A percentile compares a stretch with the other conserved stretches of the same genome.
These are phyloP conservation scores for Aspergillus asperescens DNA, from an alignment of 495 filamentous ascomycete genomes.

Conservation along the genomic window DNA sequence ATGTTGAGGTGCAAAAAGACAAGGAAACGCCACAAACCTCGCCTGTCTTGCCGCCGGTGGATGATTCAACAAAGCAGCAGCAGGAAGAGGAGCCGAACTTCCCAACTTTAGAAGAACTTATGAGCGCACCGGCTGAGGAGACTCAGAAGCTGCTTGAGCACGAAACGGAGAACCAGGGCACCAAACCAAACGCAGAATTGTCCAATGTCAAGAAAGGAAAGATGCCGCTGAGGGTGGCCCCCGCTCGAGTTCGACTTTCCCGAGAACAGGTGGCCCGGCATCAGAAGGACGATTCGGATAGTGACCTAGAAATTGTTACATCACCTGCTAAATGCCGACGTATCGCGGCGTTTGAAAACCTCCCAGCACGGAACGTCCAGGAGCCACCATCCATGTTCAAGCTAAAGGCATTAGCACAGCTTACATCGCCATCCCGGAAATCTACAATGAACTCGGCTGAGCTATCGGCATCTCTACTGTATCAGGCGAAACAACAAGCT, in stretches of 20 bases:
- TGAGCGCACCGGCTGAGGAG: constrained; percentile 4
- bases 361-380: constrained; percentile 51
- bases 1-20: constrained; percentile 37
- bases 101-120: constrained; percentile 20
- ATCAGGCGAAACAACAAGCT: constrained; percentile 74
- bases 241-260: constrained; percentile 39
- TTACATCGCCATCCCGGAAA: constrained; percentile 57
- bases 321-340: constrained; percentile 38
- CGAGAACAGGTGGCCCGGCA: constrained; percentile 35
- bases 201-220: constrained; percentile 12
- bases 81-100: constrained; percentile 10
- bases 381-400: constrained; percentile 62
- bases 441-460: constrained; percentile 61
- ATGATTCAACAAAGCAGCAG: constrained; percentile 1
- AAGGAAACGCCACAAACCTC: constrained; percentile 51
- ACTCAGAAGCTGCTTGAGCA: constrained; percentile 4
- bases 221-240: constrained; percentile 21
- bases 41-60: constrained; percentile 28
- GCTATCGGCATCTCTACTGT: constrained; percentile 60
- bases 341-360: constrained; percentile 61
- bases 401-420: constrained; percentile 67
- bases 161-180: constrained; percentile 2
- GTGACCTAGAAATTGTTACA: constrained; percentile 59
- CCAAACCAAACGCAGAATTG: constrained; percentile 1
- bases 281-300: constrained; percentile 55